Evolutionary conservation across 176 grass and related monocot genomes (phyloP).

Genomic region (Leersia perrieri): DNA sequence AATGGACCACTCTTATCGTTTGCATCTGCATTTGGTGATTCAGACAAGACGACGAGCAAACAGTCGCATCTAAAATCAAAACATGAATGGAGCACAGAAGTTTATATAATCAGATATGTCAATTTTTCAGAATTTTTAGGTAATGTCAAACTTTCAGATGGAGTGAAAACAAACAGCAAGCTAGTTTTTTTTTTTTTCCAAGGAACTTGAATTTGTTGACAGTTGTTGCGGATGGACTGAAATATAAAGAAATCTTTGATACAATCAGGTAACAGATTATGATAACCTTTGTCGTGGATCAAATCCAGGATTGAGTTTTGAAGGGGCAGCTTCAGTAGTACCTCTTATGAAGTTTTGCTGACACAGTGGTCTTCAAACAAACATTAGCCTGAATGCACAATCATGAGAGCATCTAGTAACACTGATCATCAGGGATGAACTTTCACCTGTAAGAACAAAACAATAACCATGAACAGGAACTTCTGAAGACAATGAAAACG

Average conservation of each 20-base stretch:
- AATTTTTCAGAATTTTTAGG: neutral
- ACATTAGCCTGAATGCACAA: neutral
- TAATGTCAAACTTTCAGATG: neutral
- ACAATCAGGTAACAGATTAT: neutral
- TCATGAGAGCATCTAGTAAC: neutral
- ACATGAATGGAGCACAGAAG: neutral
- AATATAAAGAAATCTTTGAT: neutral
- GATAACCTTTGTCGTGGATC: neutral
- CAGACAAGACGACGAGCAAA: constrained; percentile 19
- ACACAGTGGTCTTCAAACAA: neutral
- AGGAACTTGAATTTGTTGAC: neutral
- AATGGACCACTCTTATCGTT: constrained; percentile 28
- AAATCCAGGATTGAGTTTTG: neutral
- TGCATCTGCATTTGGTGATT: neutral
- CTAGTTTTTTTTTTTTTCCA: neutral
- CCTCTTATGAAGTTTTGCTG: neutral
- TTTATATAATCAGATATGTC: neutral
- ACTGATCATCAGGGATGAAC: neutral
- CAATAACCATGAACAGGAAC: neutral
- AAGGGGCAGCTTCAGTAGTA: neutral
- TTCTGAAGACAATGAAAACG: neutral
- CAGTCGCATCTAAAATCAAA: constrained; percentile 32
- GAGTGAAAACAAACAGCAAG: neutral
- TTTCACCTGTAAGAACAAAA: neutral
- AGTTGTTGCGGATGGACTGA: constrained; percentile 10